Conservation (phyloP, 2,329 filamentous ascomycete genomes). For the Xylariaceae sp. region DNA sequence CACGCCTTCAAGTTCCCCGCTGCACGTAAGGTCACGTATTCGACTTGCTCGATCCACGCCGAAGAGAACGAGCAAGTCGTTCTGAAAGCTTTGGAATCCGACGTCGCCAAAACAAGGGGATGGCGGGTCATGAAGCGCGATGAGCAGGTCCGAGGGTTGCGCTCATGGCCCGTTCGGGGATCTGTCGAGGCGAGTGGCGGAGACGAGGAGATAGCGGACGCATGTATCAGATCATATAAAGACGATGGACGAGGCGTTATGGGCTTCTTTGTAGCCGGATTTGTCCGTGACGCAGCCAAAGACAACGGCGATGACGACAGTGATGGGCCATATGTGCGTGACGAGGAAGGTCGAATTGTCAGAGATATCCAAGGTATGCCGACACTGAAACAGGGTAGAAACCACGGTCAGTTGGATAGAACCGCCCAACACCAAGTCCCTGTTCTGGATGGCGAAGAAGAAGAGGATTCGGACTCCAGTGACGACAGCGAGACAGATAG, state of each 20-base stretch:
- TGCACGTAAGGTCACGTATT: constrained; percentile 78
- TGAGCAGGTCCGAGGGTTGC: constrained; percentile 73
- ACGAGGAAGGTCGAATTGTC: constrained; percentile 25
- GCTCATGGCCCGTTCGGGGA: constrained; percentile 67
- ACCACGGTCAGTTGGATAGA: background rate
- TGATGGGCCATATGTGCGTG: constrained; percentile 26
- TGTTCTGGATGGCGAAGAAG: constrained; percentile 10
- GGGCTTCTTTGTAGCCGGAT: constrained; percentile 93
- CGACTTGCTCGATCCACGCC: constrained; percentile 84
- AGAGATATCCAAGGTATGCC: constrained; percentile 28
- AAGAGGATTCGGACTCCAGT: constrained; percentile 1
- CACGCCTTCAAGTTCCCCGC: constrained; percentile 81
- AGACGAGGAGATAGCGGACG: constrained; percentile 57
- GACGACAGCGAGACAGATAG: constrained; percentile 10
- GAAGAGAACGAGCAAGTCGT: constrained; percentile 90
- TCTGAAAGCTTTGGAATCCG: constrained; percentile 62
- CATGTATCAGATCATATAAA: constrained; percentile 77
- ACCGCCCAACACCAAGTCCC: too few relatives aligned
- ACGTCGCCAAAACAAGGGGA: constrained; percentile 59
- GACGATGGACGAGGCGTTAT: constrained; percentile 80
- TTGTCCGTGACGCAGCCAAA: constrained; percentile 55
- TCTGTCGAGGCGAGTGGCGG: constrained; percentile 44
- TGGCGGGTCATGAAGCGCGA: constrained; percentile 74
- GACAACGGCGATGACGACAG: constrained; percentile 9
- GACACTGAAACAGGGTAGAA: constrained; percentile 22